Base-by-base conservation (phyloP, 306 rosid genomes). In the Inga laurina region DNA sequence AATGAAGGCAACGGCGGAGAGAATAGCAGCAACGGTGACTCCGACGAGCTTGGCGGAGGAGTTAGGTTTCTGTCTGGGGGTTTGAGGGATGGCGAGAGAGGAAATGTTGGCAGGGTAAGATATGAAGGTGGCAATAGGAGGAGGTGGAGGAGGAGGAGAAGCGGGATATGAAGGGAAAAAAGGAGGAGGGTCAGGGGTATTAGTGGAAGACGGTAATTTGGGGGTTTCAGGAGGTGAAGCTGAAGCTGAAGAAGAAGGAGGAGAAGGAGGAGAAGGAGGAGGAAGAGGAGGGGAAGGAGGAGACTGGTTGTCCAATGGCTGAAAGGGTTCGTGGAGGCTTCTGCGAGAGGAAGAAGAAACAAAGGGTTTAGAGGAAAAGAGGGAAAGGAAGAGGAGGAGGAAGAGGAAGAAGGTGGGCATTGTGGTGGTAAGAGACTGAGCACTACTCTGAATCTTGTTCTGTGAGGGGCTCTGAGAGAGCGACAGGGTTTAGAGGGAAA, bases 71-170 rank as follows among this genome's bases (percentile, higher is more conserved):
- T 88, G 5, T 2, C 83, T 68, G 5, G 89, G 72, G 24, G 93
- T 2, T 16, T 84, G 88, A 18, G 99, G 99, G 59, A 94, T 74
- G 27, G 89, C 91, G 30, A 96, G 94, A 19, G 98, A 92, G 69
- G 99, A 94, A 48, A 96, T 94, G 72, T 96, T 96, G 3, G 98
- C 98, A 4, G 99, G 99, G 85, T 93, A 95, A 32, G 99, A 87
- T 12, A 95, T 97, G 34, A 86, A 90, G 39, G 88, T 65, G 2
- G 93, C 86, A 7, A 97, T 91, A 13, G 98, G 77, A 0, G 97
- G 87, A 1, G 97, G 92, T 0, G 98, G 91, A 15, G 97, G 92
- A 0, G 99, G 91, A 15, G 97, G 94, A 0, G 95, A 88, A 1
- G 95, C 81, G 8, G 92, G 92, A 80, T 84, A 89, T 16, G 91